Conservation (phyloP, 108 stramenopile genomes). For the Skeletonema menzelii region DNA sequence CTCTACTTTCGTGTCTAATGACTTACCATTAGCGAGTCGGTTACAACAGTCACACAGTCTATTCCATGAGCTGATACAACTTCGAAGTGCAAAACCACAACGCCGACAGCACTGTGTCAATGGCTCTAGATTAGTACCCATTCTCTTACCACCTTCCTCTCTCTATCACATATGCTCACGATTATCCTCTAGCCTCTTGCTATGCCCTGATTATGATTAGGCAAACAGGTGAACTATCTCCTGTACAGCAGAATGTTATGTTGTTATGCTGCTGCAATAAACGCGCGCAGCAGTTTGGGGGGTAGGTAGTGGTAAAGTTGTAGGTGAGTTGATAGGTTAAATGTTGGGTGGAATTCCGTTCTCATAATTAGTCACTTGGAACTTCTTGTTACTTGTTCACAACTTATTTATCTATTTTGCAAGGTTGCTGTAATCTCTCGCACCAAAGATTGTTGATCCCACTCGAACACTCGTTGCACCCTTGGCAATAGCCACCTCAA, state of each 20-base stretch:
- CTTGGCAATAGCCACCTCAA: constrained; percentile 89
- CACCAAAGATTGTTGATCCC: constrained; percentile 97
- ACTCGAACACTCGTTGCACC: constrained; percentile 95
- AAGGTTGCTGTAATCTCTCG: constrained; percentile 84
- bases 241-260: too few relatives aligned
- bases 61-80: constrained; percentile 16
- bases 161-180: too few relatives aligned
- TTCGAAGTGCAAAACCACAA: constrained; percentile 3
- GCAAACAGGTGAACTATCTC: too few relatives aligned
- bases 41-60: constrained; percentile 19
- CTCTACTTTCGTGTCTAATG: not conserved
- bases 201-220: too few relatives aligned
- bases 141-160: not conserved
- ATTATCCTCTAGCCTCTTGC: too few relatives aligned
- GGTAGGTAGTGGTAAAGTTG: not conserved
- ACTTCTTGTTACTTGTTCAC: not conserved
- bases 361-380: too few relatives aligned
- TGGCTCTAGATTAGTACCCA: not conserved
- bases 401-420: not conserved
- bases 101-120: constrained; percentile 1
- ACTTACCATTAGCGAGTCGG: constrained; percentile 1
- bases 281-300: too few relatives aligned
- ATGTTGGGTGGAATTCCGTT: not conserved
- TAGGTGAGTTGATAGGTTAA: not conserved
- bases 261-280: too few relatives aligned